A percentile compares a stretch with the other conserved stretches of the same genome.
phyloP scores from a whole-genome alignment of 768 basidiomycete genomes.

The Coprinopsis strossmayeri region DNA sequence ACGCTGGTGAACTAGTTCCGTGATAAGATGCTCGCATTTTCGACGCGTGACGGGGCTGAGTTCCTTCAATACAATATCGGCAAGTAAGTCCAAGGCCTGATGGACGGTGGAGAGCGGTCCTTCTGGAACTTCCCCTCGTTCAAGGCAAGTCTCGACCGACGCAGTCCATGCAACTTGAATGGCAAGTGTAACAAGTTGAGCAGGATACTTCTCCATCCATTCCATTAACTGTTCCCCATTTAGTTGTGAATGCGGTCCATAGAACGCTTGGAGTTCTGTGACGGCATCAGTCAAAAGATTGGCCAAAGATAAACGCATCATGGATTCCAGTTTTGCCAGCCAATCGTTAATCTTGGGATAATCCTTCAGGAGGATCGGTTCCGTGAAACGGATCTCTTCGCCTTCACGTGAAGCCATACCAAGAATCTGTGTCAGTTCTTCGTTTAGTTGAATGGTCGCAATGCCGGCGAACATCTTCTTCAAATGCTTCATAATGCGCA shows the following conservation, averaged over 20 bases:
- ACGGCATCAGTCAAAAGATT: constrained; percentile 76
- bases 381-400: constrained; percentile 82
- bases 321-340: constrained; percentile 85
- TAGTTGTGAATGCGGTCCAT: constrained; percentile 58
- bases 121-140: constrained; percentile 48
- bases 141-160: constrained; percentile 69
- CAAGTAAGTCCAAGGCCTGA: constrained; percentile 88
- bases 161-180: constrained; percentile 93
- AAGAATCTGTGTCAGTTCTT: constrained; percentile 80
- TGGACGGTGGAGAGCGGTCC: constrained; percentile 66
- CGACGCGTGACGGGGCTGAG: constrained; percentile 86
- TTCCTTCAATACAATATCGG: constrained; percentile 91
- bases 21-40: constrained; percentile 98
- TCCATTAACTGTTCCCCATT: constrained; percentile 62
- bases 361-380: constrained; percentile 83
- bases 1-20: constrained; percentile 95
- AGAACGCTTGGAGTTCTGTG: constrained; percentile 73
- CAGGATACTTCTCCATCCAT: constrained; percentile 94
- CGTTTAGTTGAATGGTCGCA: constrained; percentile 81
- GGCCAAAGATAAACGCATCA: constrained; percentile 90
- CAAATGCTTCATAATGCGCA: constrained; percentile 97
- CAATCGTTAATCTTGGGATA: constrained; percentile 99
- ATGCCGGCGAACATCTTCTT: constrained; percentile 99
- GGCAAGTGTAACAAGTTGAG: constrained; percentile 94
- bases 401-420: constrained; percentile 96